A percentile compares a stretch with the other conserved stretches of the same genome.
These are phyloP conservation scores for Thyridium curvatum DNA, from an alignment of 2,329 filamentous ascomycete genomes.

Conservation along the genomic window DNA sequence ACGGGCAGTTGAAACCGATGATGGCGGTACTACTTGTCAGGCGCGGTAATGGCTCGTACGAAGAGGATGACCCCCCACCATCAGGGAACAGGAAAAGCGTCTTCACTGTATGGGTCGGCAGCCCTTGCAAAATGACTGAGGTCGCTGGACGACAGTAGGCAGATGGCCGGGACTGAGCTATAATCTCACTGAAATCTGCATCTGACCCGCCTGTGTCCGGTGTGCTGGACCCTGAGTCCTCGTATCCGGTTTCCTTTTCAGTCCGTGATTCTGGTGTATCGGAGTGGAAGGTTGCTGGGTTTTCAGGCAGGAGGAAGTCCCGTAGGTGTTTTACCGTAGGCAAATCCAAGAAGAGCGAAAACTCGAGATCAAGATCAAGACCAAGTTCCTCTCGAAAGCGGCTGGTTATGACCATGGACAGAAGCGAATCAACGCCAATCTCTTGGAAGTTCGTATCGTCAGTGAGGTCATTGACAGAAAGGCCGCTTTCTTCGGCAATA, in stretches of 20 bases:
- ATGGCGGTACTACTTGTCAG: conserved; percentile 29
- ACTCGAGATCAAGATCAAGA: conserved; percentile 13
- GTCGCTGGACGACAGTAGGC: too few relatives aligned
- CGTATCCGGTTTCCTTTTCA: too few relatives aligned
- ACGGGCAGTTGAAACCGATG: conserved; percentile 49
- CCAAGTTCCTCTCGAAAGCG: conserved; percentile 22
- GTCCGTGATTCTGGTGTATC: too few relatives aligned
- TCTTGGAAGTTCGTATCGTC: conserved; percentile 25
- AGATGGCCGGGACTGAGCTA: too few relatives aligned
- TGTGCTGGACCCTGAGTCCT: too few relatives aligned
- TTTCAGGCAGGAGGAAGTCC: conserved; percentile 12
- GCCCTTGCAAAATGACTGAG: too few relatives aligned
- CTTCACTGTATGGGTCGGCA: conserved; percentile 1
- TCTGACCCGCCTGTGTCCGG: too few relatives aligned
- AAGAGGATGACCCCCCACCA: conserved; percentile 23
- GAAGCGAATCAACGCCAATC: conserved; percentile 29
- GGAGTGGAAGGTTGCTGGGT: too few relatives aligned
- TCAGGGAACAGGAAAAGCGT: conserved; percentile 8
- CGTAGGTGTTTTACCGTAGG: conserved; percentile 23
- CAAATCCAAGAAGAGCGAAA: conserved; percentile 26
- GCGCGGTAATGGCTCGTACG: conserved; percentile 45
- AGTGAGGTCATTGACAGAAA: conserved; percentile 39
- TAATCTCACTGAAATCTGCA: too few relatives aligned
- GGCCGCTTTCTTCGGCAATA: conserved; percentile 51
- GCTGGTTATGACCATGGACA: conserved; percentile 26